Percentiles rank a stretch among this genome's conserved stretches.
phyloP scores from a whole-genome alignment of 2,329 filamentous ascomycete genomes.

The Coniochaeta ligniaria region DNA sequence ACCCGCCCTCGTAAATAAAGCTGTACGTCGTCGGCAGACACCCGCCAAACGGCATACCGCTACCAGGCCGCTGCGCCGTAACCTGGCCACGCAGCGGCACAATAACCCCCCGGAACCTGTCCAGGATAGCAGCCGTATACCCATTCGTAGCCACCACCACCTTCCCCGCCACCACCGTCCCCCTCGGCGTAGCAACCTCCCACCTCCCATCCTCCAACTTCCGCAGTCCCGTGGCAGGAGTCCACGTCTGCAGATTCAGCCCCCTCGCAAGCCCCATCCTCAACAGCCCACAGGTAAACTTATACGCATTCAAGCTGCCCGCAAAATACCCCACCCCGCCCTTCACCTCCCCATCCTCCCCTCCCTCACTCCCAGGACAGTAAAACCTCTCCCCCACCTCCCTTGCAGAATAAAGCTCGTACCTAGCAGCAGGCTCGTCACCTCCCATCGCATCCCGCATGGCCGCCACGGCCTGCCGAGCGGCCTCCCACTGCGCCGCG shows the following conservation, averaged over 20 bases:
- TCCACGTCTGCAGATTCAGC: conserved; percentile 46
- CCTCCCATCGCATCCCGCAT: conserved; percentile 36
- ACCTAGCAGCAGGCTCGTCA: conserved; percentile 30
- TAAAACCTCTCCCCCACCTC: conserved; percentile 34
- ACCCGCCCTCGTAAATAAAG: conserved; percentile 53
- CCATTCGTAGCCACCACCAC: conserved; percentile 48
- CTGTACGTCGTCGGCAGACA: conserved; percentile 46
- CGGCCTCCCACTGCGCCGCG: conserved; percentile 27
- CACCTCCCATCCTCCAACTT: conserved; percentile 19
- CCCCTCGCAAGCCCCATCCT: conserved; percentile 33
- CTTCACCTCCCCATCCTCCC: conserved; percentile 26
- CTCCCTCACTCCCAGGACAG: conserved; percentile 14
- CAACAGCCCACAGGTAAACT: conserved; percentile 32
- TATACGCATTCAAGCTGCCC: conserved; percentile 32
- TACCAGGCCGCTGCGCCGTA: conserved; percentile 30
- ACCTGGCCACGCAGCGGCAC: conserved; percentile 44
- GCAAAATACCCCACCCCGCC: conserved; percentile 40
- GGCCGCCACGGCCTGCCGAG: conserved; percentile 29
- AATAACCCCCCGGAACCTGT: conserved; percentile 35
- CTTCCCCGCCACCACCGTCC: conserved; percentile 29
- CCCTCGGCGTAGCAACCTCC: conserved; percentile 33
- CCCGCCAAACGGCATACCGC: conserved; percentile 25
- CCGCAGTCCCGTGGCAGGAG: conserved; percentile 26
- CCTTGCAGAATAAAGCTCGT: conserved; percentile 32
- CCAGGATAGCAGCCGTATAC: conserved; percentile 38